A percentile compares a stretch with the other conserved stretches of the same genome.
Conservation (phyloP, 2,329 filamentous ascomycete species). For the Colletotrichum falcatum region DNA sequence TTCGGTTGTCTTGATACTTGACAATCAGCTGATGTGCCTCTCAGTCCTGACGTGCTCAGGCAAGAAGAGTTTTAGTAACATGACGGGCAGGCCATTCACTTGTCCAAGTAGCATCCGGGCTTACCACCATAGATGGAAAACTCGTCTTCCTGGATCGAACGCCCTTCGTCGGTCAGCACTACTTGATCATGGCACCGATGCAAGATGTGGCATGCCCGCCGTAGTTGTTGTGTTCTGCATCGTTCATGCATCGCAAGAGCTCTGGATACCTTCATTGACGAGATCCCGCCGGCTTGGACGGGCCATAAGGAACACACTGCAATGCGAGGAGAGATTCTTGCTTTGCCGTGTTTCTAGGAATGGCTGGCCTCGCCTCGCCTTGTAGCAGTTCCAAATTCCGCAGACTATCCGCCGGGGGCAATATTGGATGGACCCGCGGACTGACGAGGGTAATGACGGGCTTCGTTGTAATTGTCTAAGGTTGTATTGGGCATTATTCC, state of each 20-base stretch:
- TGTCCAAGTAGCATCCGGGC: background rate
- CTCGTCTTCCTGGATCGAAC: background rate
- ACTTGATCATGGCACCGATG: background rate
- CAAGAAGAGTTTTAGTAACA: background rate
- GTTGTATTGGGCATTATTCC: slow-evolving; percentile 12
- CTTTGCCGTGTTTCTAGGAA: background rate
- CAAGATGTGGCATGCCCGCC: slow-evolving; percentile 3
- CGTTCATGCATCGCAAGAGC: background rate
- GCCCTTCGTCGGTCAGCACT: background rate
- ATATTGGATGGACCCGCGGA: background rate
- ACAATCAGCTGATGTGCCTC: background rate
- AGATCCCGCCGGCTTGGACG: background rate
- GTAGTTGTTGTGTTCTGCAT: slow-evolving; percentile 8
- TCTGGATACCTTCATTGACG: background rate
- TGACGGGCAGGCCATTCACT: no score
- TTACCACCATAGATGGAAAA: background rate
- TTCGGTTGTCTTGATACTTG: background rate
- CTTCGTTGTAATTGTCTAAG: slow-evolving; percentile 23
- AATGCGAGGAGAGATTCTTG: slow-evolving; percentile 8
- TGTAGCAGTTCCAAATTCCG: slow-evolving; percentile 19
- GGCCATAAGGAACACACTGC: background rate
- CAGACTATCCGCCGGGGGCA: background rate
- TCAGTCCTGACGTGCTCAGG: background rate
- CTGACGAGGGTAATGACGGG: slow-evolving; percentile 1
- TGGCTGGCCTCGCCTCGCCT: background rate